Base-by-base conservation (phyloP, 2,329 filamentous ascomycete species). In the Fusarium palustre region DNA sequence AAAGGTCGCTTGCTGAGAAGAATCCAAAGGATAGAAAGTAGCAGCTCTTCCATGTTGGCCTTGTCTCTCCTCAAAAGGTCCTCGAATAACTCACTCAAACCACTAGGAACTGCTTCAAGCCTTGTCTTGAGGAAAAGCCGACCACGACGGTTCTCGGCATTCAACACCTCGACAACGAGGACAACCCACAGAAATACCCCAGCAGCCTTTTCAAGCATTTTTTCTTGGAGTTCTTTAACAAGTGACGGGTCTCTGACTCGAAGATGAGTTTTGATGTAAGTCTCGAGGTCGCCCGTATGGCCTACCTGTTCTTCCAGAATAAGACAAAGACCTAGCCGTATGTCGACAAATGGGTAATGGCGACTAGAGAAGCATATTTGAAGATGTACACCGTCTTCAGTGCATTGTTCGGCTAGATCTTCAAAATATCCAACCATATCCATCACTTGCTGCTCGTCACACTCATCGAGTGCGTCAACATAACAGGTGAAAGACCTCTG, bases 1-100 rank as follows among this genome's bases (percentile, higher is more conserved):
- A 89, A 58, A 0, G 86, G 83, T 0, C 75, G 66, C 10, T 73
- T 76, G 0, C 87, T 79, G 25, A 81, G 88, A 0, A 90, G 76
- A 0, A 90, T 77, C 83, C 84, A 89, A 22, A 62, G 80, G 1
- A 90, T 62, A 31, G 82, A 87, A 0, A 86, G 65, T 0, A 80
- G 56, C 0, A 88, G 66, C 0, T 80, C 75, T 0, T 82, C 75
- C 47, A 76, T 75, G 7, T 86, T 79, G 0, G 77, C 38, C 0
- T 56, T 20, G 53, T 90, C 86, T 18, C 85, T 79, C 0, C 59
- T 80, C 3, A 89, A 57, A 0, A 89, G 85, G 18, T 85, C 76
- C 4, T 76, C 78, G 61, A 90, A 89, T 0, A 90, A 69, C 0
- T 84, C 76, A 36, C 79, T 71, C 0, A 90, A 75, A 0, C 77